Evolutionary conservation across 225 moss, liverwort and hornwort species (phyloP).

Genomic region (Antitrichia curtipendula): DNA sequence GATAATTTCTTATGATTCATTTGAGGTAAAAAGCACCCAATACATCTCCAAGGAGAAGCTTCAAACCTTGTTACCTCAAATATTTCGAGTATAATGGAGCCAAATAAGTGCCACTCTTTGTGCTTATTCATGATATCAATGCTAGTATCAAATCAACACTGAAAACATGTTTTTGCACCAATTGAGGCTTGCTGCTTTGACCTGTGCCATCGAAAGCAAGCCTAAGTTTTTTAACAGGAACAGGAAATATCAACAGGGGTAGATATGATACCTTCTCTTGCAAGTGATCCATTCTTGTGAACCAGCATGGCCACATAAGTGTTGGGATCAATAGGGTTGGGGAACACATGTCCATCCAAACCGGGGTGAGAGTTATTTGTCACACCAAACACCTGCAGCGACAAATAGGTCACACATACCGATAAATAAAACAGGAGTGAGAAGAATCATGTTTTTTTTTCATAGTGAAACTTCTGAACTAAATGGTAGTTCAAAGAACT

Average conservation of each 20-base stretch:
- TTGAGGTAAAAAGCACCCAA: background rate
- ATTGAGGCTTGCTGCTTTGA: background rate
- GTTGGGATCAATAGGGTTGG: conserved; percentile 73
- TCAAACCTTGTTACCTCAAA: background rate
- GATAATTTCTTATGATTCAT: background rate
- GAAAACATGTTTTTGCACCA: background rate
- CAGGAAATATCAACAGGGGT: background rate
- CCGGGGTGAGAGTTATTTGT: conserved; percentile 61
- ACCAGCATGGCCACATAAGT: conserved; percentile 79
- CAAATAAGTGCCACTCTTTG: background rate
- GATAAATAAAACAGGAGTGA: background rate
- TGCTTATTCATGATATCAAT: background rate
- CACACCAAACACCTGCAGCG: conserved; percentile 68
- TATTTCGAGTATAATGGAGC: background rate
- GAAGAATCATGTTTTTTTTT: background rate
- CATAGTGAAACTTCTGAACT: background rate
- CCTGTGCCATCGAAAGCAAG: background rate
- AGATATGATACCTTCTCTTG: conserved; percentile 60
- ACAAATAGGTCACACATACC: background rate
- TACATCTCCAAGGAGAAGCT: background rate
- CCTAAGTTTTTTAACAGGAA: background rate
- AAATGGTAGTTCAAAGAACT: background rate
- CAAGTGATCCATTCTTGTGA: conserved; percentile 91
- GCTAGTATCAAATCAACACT: background rate
- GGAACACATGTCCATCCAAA: conserved; percentile 76